phyloP scores from a whole-genome alignment of 176 grass and related monocot species.

The Otatea glauca region DNA sequence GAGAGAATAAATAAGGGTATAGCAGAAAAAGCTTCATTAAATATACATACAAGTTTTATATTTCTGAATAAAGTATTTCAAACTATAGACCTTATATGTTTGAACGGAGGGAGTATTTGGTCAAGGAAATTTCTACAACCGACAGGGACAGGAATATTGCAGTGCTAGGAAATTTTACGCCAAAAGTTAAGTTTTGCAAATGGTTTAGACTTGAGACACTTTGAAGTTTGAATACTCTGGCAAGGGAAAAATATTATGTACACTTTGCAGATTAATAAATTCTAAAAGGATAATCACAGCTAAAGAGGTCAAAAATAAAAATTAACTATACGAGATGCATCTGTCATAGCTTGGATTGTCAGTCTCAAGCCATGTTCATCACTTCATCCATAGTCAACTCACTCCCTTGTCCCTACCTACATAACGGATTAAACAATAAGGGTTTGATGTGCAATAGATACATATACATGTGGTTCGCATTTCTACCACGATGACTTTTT shows the following conservation, averaged over 20 bases:
- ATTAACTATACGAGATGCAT: background rate
- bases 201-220: background rate
- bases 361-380: constrained; percentile 6
- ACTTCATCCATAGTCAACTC: background rate
- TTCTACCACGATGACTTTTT: background rate
- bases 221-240: constrained; percentile 2
- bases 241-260: background rate
- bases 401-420: background rate
- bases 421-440: background rate
- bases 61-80: too few species aligned
- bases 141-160: background rate
- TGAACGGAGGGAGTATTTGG: background rate
- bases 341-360: constrained; percentile 13
- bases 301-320: background rate
- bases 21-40: too few species aligned
- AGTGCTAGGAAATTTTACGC: background rate
- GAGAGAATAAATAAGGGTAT: too few species aligned
- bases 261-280: background rate
- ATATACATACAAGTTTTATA: too few species aligned
- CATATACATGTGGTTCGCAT: background rate
- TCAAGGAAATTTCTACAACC: background rate
- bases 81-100: too few species aligned
- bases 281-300: background rate
- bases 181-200: background rate
- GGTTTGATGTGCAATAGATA: background rate